phyloP scores from a whole-genome alignment of 2,329 filamentous ascomycete genomes.

The Ramichloridium luteum region DNA sequence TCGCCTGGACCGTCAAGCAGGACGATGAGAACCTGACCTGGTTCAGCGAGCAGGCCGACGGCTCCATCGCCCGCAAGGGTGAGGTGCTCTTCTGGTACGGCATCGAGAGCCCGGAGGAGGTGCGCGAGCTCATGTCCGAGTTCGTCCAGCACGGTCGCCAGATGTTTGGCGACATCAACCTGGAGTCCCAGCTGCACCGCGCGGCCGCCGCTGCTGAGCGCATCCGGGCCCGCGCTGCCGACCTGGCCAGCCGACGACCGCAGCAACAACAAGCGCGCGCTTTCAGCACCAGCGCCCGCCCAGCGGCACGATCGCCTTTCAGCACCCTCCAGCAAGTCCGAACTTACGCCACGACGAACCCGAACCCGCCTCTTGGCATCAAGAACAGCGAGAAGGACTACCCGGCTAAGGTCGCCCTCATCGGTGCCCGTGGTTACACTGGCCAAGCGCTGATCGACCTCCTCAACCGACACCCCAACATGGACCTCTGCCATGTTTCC shows the following conservation, averaged over 20 bases:
- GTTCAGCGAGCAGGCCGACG: conserved; percentile 97
- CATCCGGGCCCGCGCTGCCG: conserved; percentile 38
- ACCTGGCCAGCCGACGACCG: conserved; percentile 26
- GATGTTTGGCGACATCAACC: conserved; percentile 81
- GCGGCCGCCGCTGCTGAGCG: conserved; percentile 59
- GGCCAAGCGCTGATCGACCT: conserved; percentile 82
- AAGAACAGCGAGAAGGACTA: conserved; percentile 75
- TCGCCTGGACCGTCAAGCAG: conserved; percentile 93
- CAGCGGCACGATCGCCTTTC: conserved; percentile 7
- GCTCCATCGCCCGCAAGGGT: conserved; percentile 65
- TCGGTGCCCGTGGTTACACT: conserved; percentile 87
- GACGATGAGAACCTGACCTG: conserved; percentile 94
- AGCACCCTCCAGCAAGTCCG: conserved; percentile 13
- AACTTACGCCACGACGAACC: conserved; percentile 57
- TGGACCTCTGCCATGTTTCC: conserved; percentile 84
- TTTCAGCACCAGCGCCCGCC: conserved; percentile 49
- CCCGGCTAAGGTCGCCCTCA: conserved; percentile 70
- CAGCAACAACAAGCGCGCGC: conserved; percentile 49
- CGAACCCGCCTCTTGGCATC: conserved; percentile 78
- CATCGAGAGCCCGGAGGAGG: conserved; percentile 66
- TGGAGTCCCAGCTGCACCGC: conserved; percentile 71
- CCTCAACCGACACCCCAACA: conserved; percentile 73
- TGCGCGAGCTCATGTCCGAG: conserved; percentile 71
- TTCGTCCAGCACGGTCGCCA: conserved; percentile 71
- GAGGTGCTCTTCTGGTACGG: conserved; percentile 97